Base-by-base conservation (phyloP, 352 stramenopile genomes). In the Phytophthora niederhauseri region DNA sequence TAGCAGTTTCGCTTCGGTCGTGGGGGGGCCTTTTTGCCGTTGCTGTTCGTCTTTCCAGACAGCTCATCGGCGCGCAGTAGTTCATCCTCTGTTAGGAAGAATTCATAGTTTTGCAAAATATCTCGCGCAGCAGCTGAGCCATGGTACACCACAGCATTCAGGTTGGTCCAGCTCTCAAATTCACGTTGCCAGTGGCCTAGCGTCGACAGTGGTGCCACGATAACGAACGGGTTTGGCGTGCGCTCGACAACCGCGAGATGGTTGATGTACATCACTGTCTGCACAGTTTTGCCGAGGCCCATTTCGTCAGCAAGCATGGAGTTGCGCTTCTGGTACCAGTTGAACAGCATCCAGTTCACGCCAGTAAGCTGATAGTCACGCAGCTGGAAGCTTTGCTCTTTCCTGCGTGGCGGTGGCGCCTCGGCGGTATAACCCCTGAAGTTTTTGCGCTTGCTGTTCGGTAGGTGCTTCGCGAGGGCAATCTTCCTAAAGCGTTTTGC, bases 241-340 rank as follows among this genome's bases (percentile, higher is more conserved):
- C 97, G 96, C 74, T 99, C 97, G 5, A 98, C 91, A n/a, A 91
- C 81, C 24, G 90, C 92, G 34, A 99, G 78, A 70, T 99, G 97
- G 70, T 99, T 98, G 51, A 99, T 78, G 60, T 94, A 98, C 65
- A 93, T 92, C 15, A 98, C 93, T 0, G 94, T 97, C 70, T 99
- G 98, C 41, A 98, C 87, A 3, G 96, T 98, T 77, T 98, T 98
- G 53, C 94, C 94, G 0, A 99, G 82, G 11, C 93, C 98, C 97
- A 99, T 99, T 78, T 99, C 98, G 76, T 99, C 98, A 7, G 98
- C 98, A 8, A 99, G 85, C 78, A 99, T 99, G 66, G 93, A 99
- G 61, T 97, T 97, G 15, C 98, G 94, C n/a, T 89, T 80, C 67
- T 99, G 97, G 72, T 99, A 99, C 86, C 96, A 99, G 76, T 98